phyloP scores from a whole-genome alignment of 805 yeast genomes.

The Lachancea sp. region DNA sequence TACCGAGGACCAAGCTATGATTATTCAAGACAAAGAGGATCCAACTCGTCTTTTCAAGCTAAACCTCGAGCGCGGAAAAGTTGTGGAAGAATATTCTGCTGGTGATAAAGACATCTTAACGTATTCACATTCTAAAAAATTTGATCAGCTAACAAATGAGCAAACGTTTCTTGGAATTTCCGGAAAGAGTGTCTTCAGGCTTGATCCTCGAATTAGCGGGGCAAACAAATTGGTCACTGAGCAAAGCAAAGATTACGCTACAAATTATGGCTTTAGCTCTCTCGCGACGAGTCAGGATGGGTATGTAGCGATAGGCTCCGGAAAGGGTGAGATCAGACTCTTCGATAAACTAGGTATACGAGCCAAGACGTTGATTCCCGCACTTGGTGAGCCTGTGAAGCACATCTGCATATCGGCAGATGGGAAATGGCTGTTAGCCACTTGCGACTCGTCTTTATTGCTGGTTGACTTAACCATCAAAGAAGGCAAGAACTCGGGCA shows the following conservation, averaged over 20 bases:
- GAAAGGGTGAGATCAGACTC: constrained; percentile 67
- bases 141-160: constrained; percentile 67
- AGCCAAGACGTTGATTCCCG: constrained; percentile 77
- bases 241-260: constrained; percentile 47
- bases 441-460: constrained; percentile 65
- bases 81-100: constrained; percentile 82
- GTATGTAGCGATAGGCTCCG: constrained; percentile 67
- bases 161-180: constrained; percentile 70
- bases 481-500: constrained; percentile 53
- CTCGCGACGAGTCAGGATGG: constrained; percentile 71
- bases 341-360: constrained; percentile 65
- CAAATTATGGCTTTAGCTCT: constrained; percentile 50
- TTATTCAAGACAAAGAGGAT: constrained; percentile 51
- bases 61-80: constrained; percentile 74
- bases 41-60: constrained; percentile 50
- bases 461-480: constrained; percentile 61
- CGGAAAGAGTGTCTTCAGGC: constrained; percentile 55
- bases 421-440: constrained; percentile 77
- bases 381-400: constrained; percentile 67
- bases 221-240: constrained; percentile 54
- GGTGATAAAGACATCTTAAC: constrained; percentile 44
- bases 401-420: constrained; percentile 69
- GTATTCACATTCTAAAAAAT: constrained; percentile 67
- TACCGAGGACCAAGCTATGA: constrained; percentile 60
- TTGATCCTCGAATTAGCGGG: constrained; percentile 67